Base-by-base conservation (phyloP, 768 basidiomycete species). In the Tylopilus felleus region DNA sequence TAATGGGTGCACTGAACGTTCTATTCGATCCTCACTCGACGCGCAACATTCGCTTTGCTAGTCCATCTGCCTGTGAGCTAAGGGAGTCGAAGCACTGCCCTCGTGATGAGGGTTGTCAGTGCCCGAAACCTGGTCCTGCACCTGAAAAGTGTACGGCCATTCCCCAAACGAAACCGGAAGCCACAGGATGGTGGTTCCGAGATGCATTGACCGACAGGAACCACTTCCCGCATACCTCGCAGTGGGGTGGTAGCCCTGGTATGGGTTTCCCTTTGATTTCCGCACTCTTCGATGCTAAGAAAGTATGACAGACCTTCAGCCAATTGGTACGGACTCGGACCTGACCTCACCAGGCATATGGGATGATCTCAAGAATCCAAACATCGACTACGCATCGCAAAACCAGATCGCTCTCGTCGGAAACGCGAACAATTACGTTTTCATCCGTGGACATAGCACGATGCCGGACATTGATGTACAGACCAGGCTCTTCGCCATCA, bases 181-280 rank as follows among this genome's bases (percentile, higher is more conserved):
- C 53, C 14, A 58, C 57, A 3, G 57, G 57, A 2, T 58, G 57
- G 57, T 58, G 57, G 57, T 55, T 49, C 43, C 29, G 57, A 27
- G 4, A 5, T 36, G 28, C 14, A 5, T 17, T 36, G 35, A 17
- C 1, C 0, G 49, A 51, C 28, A 29, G 2, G 5, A 55, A 58
- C 19, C 36, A 39, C 13, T 58, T 58, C 46, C 53, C 57, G 23
- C 49, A 31, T 9, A 10, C 27, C 1, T 23, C 56, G 6, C 35
- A 4, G 6, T 35, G 14, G 12, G 53, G 53, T 5, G 13, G 10
- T 27, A 21, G 36, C 23, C 54, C 53, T 10, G 54, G 57, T 58
- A 23, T 2, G 48, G 19, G 14, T 36, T 36, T 36, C 35, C n/a
- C 21, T 21, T 41, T 13, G 5, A 8, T 22, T 25, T 28, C 13